These are phyloP conservation scores for Cymbopogon flexuosus DNA, from an alignment of 202 grass and related monocot species.

Conservation along the genomic window DNA sequence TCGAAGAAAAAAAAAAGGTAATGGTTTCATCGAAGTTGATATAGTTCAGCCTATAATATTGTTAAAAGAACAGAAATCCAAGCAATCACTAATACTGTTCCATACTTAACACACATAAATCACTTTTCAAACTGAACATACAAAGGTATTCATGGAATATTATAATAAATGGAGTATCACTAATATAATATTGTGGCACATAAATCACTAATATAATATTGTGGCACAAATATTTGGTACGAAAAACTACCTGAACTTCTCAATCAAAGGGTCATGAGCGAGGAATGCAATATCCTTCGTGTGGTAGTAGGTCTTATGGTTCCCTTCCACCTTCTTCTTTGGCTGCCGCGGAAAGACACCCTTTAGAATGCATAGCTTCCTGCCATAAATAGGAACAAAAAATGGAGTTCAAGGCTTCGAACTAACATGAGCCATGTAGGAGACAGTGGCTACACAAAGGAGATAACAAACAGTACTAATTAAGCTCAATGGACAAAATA, in stretches of 20 bases:
- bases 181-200: too few relatives aligned
- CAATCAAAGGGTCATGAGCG: conserved; percentile 65
- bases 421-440: background rate
- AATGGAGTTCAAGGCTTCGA: background rate
- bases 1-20: background rate
- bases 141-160: background rate
- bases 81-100: background rate
- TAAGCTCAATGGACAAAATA: background rate
- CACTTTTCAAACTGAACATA: background rate
- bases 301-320: conserved; percentile 94
- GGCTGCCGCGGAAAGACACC: conserved; percentile 72
- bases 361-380: conserved; percentile 98
- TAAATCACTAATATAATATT: too few relatives aligned
- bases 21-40: background rate
- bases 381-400: conserved; percentile 11
- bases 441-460: background rate
- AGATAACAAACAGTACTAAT: background rate
- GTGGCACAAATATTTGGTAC: background rate
- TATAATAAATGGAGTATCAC: background rate
- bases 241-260: conserved; percentile 71
- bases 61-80: background rate
- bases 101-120: background rate
- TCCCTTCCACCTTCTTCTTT: conserved; percentile 94
- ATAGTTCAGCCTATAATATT: background rate
- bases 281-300: conserved; percentile 86